Evolutionary conservation across 768 basidiomycete genomes (phyloP), one percentile per base, ranked within the genome.

Genomic region (Tulasnella calospora): DNA sequence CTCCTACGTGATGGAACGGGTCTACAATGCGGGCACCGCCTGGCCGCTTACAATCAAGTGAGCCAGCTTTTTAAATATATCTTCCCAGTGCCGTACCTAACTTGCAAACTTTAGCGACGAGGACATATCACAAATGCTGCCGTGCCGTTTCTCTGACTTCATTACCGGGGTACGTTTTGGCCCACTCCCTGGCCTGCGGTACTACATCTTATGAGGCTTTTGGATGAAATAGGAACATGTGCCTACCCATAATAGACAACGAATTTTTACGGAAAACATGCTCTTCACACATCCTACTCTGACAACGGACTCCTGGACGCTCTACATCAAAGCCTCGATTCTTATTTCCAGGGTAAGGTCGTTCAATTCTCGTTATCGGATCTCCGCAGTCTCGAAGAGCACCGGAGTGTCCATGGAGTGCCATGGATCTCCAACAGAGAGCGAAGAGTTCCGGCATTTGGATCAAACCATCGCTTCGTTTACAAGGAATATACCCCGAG

Each of bases 381-480:
- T 47, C 27, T 44, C 30, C 15, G 17, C 7, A 27, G 55, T 23
- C 17, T 35, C 30, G 61, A 67, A 27, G 61, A 2, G 12, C 12
- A 7, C 19, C 30, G 15, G 10, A 40, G 12, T 21, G 23, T 36
- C 38, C 10, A 19, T 6, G 27, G 27, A 5, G 12, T 21, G 0
- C 13, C n/a, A 27, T 2, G 21, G 36, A 19, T 9, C 36, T 23
- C 87, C 89, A 35, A 85, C 91, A 79, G 87, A 88, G 8, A 88
- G 91, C 36, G 86, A 86, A 15, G 90, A 89, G 2, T 93, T 92
- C 83, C 84, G 87, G 61, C 89, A 91, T 79, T 84, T 93, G 33
- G 91, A 93, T 81, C 84, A 87, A 41, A 84, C 89, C 38, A 85
- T 90, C 27, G 83, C 85, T 2, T 86, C 88, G 0, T 92, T 92